Percentiles rank a stretch among this genome's conserved stretches.
Conservation (phyloP, 495 filamentous ascomycete species). For the Hapsidospora chrysogenum region DNA sequence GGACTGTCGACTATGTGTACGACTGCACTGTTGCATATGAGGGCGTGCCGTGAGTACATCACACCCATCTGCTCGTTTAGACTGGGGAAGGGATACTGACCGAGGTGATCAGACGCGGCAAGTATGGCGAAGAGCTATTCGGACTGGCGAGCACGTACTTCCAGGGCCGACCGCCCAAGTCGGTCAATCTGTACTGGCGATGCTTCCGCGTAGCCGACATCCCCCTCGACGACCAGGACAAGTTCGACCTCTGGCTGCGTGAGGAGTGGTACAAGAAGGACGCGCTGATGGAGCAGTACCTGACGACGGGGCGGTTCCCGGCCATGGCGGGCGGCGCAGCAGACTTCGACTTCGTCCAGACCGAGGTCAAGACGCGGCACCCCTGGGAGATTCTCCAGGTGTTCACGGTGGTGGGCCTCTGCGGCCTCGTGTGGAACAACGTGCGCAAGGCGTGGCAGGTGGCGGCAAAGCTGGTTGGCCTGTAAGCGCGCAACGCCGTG, state of each 20-base stretch:
- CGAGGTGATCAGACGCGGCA: slow-evolving; percentile 35
- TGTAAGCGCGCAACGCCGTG: too few species aligned
- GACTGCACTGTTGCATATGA: slow-evolving; percentile 80
- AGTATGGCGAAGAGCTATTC: slow-evolving; percentile 63
- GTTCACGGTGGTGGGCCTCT: slow-evolving; percentile 22
- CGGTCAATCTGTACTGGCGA: slow-evolving; percentile 75
- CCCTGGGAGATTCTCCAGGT: slow-evolving; percentile 34
- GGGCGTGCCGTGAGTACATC: slow-evolving; percentile 56
- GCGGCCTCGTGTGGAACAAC: slow-evolving; percentile 17
- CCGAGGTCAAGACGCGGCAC: slow-evolving; percentile 26
- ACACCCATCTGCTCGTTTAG: too few species aligned
- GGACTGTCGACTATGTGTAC: slow-evolving; percentile 64
- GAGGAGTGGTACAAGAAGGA: slow-evolving; percentile 73
- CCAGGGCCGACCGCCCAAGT: slow-evolving; percentile 61
- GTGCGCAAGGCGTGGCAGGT: slow-evolving; percentile 12
- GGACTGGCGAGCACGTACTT: slow-evolving; percentile 58
- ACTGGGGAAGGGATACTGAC: slow-evolving; percentile 2
- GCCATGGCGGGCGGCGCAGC: slow-evolving; percentile 13
- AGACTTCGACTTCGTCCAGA: slow-evolving; percentile 22
- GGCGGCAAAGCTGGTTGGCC: too few species aligned
- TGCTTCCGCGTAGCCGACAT: slow-evolving; percentile 50
- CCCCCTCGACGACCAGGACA: slow-evolving; percentile 41
- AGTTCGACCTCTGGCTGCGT: slow-evolving; percentile 59
- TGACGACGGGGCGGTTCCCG: slow-evolving; percentile 54
- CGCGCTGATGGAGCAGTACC: slow-evolving; percentile 51